Base-by-base conservation (phyloP, 208 protist genomes). In the Borovskyia barvae region DNA sequence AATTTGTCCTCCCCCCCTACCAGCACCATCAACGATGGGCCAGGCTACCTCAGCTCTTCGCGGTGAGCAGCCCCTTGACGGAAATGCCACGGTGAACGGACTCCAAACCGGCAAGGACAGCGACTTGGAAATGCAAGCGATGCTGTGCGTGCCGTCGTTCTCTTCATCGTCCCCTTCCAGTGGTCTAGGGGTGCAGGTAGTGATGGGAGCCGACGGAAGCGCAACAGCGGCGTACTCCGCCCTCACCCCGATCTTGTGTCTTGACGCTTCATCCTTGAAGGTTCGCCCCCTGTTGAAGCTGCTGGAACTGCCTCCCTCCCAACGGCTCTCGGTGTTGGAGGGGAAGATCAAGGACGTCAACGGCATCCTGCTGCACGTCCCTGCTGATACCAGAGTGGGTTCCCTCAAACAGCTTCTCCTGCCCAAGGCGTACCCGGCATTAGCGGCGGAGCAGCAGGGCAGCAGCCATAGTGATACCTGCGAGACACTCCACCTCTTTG, bases 201-300 rank as follows among this genome's bases (percentile, higher is more conserved):
- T n/a, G n/a, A n/a, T n/a, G n/a, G n/a, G n/a, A n/a, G n/a, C n/a
- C n/a, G n/a, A n/a, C n/a, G n/a, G n/a, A n/a, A n/a, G n/a, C n/a
- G n/a, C n/a, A n/a, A n/a, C n/a, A n/a, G n/a, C n/a, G n/a, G n/a
- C n/a, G n/a, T n/a, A n/a, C n/a, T n/a, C n/a, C n/a, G n/a, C n/a
- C n/a, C n/a, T n/a, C n/a, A n/a, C n/a, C n/a, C n/a, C 60, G 3
- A 33, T 67, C 24, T 67, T 67, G 11, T 67, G 60, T 26, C 50
- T 67, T 14, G 60, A 67, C 3, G 42, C 47, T 3, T 58, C 60
- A 35, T 37, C 37, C 42, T 26, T 20, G 11, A 58, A 46, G 28
- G 22, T 59, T 6, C 12, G 29, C 30, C 50, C 22, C 26, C n/a
- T 67, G 33, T 37, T 43, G 2, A 17, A 45, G 28, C 17, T 51